Evolutionary conservation across 257 asterid species (phyloP), one percentile per base, ranked within the genome.

Genomic region (Solanum appendiculatum): DNA sequence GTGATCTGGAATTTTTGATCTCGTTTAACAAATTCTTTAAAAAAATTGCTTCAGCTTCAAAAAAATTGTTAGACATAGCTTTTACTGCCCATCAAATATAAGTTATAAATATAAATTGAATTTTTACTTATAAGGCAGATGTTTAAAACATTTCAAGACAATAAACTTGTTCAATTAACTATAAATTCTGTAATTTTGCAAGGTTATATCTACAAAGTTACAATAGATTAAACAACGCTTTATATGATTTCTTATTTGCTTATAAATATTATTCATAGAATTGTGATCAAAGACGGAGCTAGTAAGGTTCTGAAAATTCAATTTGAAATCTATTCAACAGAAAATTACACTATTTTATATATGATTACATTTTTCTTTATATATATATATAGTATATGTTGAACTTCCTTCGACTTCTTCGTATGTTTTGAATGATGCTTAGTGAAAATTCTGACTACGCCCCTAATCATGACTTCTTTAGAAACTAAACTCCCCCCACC

Each of bases 391-490:
- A 56, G 4, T 48, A 48, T 0, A 15, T 20, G 5, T 60, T 23
- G 7, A n/a, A 25, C 3, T 12, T 9, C 0, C 4, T 64, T 64
- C 0, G n/a, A 63, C 0, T 5, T 27, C 34, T 25, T 64, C 2
- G 18, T 12, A 0, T 2, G 0, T 13, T 27, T 12, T 27, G 2
- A 64, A 66, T 5, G 8, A 54, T 27, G 6, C 1, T 27, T 13
- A 1, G 2, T 13, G 14, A 66, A 66, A 66, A 13, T 66, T 25
- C 4, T 3, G 0, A 25, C 3, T 25, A 2, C 2, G 4, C 9
- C 36, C 3, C 64, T 14, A 5, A 46, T 13, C 7, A 3, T 0
- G 1, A 9, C 7, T 48, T 14, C 0, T 5, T 18, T 15, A 15
- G 7, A 48, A 2, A 15, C 8, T 6, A 44, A 40, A 40, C 16